Conservation (phyloP, 495 filamentous ascomycete genomes). For the Lasiosphaeria miniovina region DNA sequence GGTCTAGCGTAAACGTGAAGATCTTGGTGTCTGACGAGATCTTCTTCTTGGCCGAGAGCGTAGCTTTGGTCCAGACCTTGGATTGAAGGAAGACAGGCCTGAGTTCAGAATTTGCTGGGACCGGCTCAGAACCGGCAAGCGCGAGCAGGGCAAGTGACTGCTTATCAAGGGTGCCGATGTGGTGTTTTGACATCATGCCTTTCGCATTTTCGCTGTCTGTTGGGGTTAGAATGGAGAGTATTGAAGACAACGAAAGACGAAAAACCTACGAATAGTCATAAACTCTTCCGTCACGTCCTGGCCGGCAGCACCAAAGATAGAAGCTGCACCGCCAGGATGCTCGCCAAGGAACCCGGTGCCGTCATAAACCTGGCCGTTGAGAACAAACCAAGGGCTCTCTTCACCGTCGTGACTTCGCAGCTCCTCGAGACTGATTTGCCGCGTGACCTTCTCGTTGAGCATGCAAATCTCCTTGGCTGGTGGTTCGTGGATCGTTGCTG, state of each 20-base stretch:
- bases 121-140: slow-evolving; percentile 34
- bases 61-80: slow-evolving; percentile 66
- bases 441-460: slow-evolving; percentile 66
- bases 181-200: slow-evolving; percentile 84
- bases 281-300: slow-evolving; percentile 92
- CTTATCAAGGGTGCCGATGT: slow-evolving; percentile 74
- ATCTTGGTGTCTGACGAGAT: slow-evolving; percentile 81
- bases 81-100: slow-evolving; percentile 67
- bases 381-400: slow-evolving; percentile 81
- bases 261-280: slow-evolving; percentile 84
- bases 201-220: slow-evolving; percentile 89
- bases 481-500: slow-evolving; percentile 34
- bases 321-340: slow-evolving; percentile 87
- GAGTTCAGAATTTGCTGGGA: slow-evolving; percentile 18
- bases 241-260: background rate
- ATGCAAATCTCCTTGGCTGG: slow-evolving; percentile 68
- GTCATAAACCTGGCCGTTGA: slow-evolving; percentile 91
- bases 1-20: slow-evolving; percentile 78
- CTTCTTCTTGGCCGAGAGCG: slow-evolving; percentile 59
- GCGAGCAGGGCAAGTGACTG: slow-evolving; percentile 42
- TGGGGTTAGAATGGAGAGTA: slow-evolving; percentile 12
- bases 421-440: slow-evolving; percentile 67
- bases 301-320: slow-evolving; percentile 80
- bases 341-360: slow-evolving; percentile 78
- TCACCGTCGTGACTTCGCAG: slow-evolving; percentile 65